Evolutionary conservation across 148 eudicot species (phyloP), one percentile per base, ranked within the genome.

Genomic region (Vaccinium darrowii): DNA sequence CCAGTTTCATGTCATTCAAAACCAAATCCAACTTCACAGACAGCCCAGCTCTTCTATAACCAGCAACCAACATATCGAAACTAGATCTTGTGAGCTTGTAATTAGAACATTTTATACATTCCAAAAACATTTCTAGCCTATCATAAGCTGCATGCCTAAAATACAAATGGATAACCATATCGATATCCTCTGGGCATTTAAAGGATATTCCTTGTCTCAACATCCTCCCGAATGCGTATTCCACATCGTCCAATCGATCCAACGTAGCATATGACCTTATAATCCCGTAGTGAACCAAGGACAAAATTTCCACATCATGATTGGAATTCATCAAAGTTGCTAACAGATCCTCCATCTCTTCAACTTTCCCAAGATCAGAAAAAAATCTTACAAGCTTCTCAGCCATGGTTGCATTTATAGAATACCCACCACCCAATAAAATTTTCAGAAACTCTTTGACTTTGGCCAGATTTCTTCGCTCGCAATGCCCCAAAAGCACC

Each of bases 221-320:
- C 94, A 92, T 92, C 87, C 92, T 88, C 75, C 91, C 91, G 77
- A 89, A 87, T 69, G 88, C 85, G 84, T 87, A 89, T 85, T 92
- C 92, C 80, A 89, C 87, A 84, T 92, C 92, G 81, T 92, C 93
- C 74, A 91, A 82, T 86, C 93, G 84, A 80, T 89, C 93, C 39
- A 83, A 77, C 79, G 36, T 82, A 16, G 92, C 90, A 77, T 88
- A 90, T 79, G 85, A 81, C 80, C 85, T 71, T 81, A 91, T 88
- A 58, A 91, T 79, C 53, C 87, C 88, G 82, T 69, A 80, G 16
- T 91, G 89, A 11, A 88, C 84, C 72, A 81, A 39, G 0, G 90
- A 85, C 30, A 87, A 60, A 80, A 87, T 83, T 75, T 89, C 92
- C 21, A 39, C 54, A 77, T 7, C 85, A 63, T 84, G 91, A 60